These are phyloP conservation scores for Coemansia sp. DNA, from an alignment of 192 early-diverging fungal species.

Conservation along the genomic window DNA sequence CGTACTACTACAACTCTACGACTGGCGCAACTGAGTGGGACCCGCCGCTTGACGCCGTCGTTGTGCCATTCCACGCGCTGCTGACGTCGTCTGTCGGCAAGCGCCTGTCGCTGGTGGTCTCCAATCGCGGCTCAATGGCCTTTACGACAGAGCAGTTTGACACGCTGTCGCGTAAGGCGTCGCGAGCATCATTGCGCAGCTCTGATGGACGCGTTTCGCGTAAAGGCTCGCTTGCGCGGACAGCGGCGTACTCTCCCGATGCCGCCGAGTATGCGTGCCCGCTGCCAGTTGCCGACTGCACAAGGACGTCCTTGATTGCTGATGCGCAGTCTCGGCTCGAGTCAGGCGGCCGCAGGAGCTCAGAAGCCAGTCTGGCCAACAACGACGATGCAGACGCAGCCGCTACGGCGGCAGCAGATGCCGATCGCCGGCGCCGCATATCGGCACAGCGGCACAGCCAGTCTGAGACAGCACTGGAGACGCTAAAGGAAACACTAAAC, in stretches of 20 bases:
- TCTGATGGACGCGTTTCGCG: conserved; percentile 34
- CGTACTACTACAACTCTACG: conserved; percentile 91
- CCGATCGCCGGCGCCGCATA: conserved; percentile 4
- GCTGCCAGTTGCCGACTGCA: background rate
- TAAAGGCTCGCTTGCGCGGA: conserved; percentile 36
- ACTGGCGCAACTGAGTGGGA: conserved; percentile 89
- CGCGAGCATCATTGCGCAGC: conserved; percentile 38
- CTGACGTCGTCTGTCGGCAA: conserved; percentile 78
- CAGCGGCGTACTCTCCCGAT: background rate
- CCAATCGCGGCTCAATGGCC: conserved; percentile 48
- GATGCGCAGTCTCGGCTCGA: conserved; percentile 19
- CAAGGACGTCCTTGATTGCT: background rate
- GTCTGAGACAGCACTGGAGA: conserved; percentile 50
- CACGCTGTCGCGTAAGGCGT: conserved; percentile 36
- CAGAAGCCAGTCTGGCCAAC: background rate
- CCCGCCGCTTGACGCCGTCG: conserved; percentile 65
- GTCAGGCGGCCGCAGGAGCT: conserved; percentile 9
- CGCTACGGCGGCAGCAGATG: background rate
- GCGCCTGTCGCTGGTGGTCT: conserved; percentile 65
- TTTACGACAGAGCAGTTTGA: conserved; percentile 44
- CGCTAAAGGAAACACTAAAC: conserved; percentile 31
- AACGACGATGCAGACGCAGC: background rate
- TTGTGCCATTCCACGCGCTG: conserved; percentile 73
- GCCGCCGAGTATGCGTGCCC: background rate
- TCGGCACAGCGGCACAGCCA: conserved; percentile 49